Conservation (phyloP, 371 early-diverging fungal species). For the Apophysomyces ossiformis region DNA sequence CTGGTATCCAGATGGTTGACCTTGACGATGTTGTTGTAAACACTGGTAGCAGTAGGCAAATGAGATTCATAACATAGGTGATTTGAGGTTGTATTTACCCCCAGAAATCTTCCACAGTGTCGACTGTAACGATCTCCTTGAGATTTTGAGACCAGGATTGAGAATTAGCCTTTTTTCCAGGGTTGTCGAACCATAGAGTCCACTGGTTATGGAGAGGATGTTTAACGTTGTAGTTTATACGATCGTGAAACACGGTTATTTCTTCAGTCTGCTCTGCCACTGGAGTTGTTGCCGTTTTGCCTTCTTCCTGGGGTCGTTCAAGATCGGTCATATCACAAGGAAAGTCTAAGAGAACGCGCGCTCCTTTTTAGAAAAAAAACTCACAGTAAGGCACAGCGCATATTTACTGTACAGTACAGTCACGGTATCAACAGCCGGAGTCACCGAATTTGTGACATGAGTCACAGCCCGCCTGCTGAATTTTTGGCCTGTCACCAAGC, state of each 20-base stretch:
- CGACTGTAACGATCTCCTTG: constrained; percentile 85
- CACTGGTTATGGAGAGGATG: constrained; percentile 91
- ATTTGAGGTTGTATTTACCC: constrained; percentile 57
- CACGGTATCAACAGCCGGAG: too few species aligned
- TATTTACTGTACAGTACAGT: too few species aligned
- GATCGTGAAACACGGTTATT: constrained; percentile 44
- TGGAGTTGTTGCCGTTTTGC: not conserved
- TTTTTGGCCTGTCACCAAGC: too few species aligned
- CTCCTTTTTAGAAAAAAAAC: not conserved
- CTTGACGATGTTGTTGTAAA: constrained; percentile 88
- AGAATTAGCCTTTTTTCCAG: constrained; percentile 76
- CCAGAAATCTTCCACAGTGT: constrained; percentile 97
- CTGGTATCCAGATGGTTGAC: constrained; percentile 79
- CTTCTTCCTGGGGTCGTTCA: constrained; percentile 10
- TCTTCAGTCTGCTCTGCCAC: constrained; percentile 1
- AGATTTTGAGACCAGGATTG: constrained; percentile 90
- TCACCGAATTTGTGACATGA: too few species aligned
- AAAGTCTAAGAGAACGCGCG: not conserved
- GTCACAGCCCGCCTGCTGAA: too few species aligned
- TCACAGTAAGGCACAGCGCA: too few species aligned
- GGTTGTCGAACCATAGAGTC: constrained; percentile 96
- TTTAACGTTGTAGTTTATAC: constrained; percentile 78
- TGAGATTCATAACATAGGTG: not conserved
- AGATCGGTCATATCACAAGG: constrained; percentile 2
- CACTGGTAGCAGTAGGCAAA: constrained; percentile 43